phyloP scores from a whole-genome alignment of 495 filamentous ascomycete species.

The Corynascus novoguineensis region DNA sequence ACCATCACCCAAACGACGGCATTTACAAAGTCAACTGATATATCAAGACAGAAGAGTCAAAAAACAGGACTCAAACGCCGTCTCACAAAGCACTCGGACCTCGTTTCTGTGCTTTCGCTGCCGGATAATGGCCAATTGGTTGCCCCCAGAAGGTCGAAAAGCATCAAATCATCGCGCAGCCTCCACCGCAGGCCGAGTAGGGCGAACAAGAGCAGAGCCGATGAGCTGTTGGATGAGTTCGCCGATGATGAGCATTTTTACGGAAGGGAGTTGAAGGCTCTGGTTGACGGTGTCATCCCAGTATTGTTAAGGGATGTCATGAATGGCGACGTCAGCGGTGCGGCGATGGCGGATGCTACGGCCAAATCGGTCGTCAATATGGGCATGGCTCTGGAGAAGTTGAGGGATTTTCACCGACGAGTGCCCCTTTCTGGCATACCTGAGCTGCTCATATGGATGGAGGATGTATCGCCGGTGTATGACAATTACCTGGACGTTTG shows the following conservation, averaged over 20 bases:
- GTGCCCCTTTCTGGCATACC: conserved; percentile 67
- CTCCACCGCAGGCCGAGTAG: conserved; percentile 65
- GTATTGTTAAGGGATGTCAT: conserved; percentile 82
- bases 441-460: conserved; percentile 72
- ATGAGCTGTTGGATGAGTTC: conserved; percentile 75
- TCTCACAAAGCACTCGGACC: conserved; percentile 85
- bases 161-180: conserved; percentile 63
- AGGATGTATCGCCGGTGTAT: conserved; percentile 70
- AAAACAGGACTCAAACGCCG: conserved; percentile 59
- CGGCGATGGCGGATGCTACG: conserved; percentile 42
- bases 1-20: conserved; percentile 45
- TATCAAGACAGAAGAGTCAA: conserved; percentile 38
- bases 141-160: conserved; percentile 44
- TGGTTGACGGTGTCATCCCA: conserved; percentile 94
- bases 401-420: conserved; percentile 72
- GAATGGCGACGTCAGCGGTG: conserved; percentile 53
- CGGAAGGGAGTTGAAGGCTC: conserved; percentile 82
- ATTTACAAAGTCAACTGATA: conserved; percentile 33
- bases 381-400: conserved; percentile 80
- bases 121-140: conserved; percentile 53
- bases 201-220: conserved; percentile 58
- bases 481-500: conserved; percentile 83
- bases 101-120: conserved; percentile 85
- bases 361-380: conserved; percentile 91
- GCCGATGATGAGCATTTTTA: conserved; percentile 83